Base-by-base conservation (phyloP, 306 rosid species). In the Parietaria judaica region DNA sequence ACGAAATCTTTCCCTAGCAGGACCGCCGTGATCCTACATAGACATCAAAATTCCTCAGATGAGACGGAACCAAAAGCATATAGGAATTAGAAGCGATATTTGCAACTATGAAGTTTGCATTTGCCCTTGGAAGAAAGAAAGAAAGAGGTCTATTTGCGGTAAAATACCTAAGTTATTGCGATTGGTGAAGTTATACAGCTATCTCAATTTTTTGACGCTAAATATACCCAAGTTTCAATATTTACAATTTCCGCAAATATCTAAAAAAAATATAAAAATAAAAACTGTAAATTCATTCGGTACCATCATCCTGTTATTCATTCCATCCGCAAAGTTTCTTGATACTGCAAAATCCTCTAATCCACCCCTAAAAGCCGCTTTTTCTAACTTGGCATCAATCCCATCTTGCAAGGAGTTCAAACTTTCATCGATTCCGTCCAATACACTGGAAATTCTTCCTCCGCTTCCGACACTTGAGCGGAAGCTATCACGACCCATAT, bases 391-490 rank as follows among this genome's bases (percentile, higher is more conserved):
- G 60, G 66, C 75, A 63, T 78, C 81, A 81, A 78, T 66, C 60
- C 83, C 83, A 66, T 81, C 86, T 6, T 80, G 79, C 54, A 81
- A 57, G 0, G 84, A 68, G 63, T 51, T 58, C 54, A 78, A 61
- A 52, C 76, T 66, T 70, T 72, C 77, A 48, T 75, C 79, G 55
- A 69, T 59, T 56, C 75, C 80, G 35, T 74, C 65, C 43, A 69
- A 44, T 23, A 34, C 7, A 47, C 44, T 56, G 58, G 64, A 63
- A 71, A 7, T 8, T 12, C 17, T 44, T 36, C 60, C 11, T 11
- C 71, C 61, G 56, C 59, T 59, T 74, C 69, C 75, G 17, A 45
- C 75, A 48, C 63, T 66, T 3, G 73, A 73, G 66, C 72, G 56
- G 59, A 52, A 51, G 61, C 76, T 78, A 61, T 71, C 72, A 50